Conservation (phyloP, 2,329 filamentous ascomycete genomes). For the Pestalotiopsis fici region DNA sequence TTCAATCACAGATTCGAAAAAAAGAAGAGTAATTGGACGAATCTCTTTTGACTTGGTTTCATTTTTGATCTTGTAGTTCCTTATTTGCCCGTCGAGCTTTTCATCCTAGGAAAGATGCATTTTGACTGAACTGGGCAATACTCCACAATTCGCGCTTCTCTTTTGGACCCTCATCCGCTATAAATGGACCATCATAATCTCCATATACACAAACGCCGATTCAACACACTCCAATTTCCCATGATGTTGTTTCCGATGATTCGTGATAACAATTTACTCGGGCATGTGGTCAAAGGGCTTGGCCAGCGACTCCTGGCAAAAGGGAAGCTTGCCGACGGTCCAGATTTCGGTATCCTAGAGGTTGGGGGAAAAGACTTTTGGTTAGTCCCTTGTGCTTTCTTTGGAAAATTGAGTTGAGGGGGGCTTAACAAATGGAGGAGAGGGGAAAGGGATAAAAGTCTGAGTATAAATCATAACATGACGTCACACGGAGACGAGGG, state of each 20-base stretch:
- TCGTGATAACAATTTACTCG: conserved; percentile 36
- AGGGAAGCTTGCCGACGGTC: conserved; percentile 68
- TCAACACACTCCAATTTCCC: background rate
- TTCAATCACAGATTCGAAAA: too few species aligned
- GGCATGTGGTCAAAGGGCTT: conserved; percentile 68
- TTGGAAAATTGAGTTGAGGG: background rate
- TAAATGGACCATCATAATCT: background rate
- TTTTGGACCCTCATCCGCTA: background rate
- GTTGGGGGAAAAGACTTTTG: background rate
- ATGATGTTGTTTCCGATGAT: background rate
- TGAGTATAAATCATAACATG: background rate
- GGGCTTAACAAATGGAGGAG: background rate
- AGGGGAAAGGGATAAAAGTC: background rate
- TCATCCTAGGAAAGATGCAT: too few species aligned
- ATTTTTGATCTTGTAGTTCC: too few species aligned
- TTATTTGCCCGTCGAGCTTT: too few species aligned
- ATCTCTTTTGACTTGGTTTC: too few species aligned
- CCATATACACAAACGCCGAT: background rate
- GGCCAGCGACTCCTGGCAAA: conserved; percentile 66
- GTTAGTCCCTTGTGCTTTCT: background rate
- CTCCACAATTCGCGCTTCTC: too few species aligned
- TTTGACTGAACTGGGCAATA: background rate
- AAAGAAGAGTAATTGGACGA: too few species aligned
- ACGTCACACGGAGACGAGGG: background rate
- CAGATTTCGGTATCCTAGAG: conserved; percentile 67